These are phyloP conservation scores for Alnus rubra DNA, from an alignment of 306 rosid species.

Conservation along the genomic window DNA sequence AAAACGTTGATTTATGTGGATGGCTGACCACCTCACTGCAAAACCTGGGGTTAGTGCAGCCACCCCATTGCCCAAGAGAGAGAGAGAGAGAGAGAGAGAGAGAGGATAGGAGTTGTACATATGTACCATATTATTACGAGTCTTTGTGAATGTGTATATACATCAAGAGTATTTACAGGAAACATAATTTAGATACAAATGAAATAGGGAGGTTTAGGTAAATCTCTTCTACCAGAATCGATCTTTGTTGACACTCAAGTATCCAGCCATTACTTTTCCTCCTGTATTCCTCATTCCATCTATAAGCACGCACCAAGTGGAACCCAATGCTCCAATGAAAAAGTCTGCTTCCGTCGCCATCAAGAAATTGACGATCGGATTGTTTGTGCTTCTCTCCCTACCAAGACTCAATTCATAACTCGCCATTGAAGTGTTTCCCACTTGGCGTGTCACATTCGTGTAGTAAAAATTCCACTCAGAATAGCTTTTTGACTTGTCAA, in stretches of 20 bases:
- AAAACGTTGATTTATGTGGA: too few species aligned
- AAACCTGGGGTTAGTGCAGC: too few species aligned
- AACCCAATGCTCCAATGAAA: constrained; percentile 87
- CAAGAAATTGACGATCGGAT: constrained; percentile 90
- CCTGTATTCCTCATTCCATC: constrained; percentile 99
- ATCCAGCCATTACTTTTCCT: constrained; percentile 94
- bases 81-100: too few species aligned
- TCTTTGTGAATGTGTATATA: background rate
- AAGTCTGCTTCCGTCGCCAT: constrained; percentile 90
- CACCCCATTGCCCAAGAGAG: too few species aligned
- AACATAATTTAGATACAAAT: constrained; percentile 22
- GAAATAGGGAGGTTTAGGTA: background rate
- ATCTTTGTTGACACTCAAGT: constrained; percentile 89
- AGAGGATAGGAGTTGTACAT: background rate
- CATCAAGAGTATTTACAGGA: background rate
- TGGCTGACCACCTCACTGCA: too few species aligned
- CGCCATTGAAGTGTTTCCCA: constrained; percentile 63
- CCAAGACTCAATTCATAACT: constrained; percentile 73
- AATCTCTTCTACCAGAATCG: constrained; percentile 65
- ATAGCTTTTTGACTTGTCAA: constrained; percentile 55
- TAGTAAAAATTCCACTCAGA: constrained; percentile 64
- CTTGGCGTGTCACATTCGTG: constrained; percentile 65
- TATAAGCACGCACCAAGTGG: constrained; percentile 86
- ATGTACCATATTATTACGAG: background rate
- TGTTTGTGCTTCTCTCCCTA: constrained; percentile 76